Percentiles rank a stretch among this genome's conserved stretches.
phyloP scores from a whole-genome alignment of 2,329 filamentous ascomycete species.

The Arthroderma uncinatum region DNA sequence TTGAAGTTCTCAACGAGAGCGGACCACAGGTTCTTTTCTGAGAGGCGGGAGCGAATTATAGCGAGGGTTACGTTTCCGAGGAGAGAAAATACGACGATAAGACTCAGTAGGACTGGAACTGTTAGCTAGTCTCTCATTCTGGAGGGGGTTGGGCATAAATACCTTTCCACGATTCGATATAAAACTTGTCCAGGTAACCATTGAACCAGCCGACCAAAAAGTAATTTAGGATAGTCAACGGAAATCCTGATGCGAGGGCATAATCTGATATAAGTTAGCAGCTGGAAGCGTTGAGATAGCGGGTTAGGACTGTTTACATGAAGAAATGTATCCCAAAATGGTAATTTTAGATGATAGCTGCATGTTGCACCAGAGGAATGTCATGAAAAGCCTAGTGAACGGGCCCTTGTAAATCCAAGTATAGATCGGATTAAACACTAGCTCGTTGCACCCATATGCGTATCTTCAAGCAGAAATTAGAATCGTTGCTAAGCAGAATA shows the following conservation, averaged over 20 bases:
- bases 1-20: constrained; percentile 49
- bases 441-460: constrained; percentile 71
- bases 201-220: constrained; percentile 62
- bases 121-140: background rate
- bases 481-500: background rate
- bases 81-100: constrained; percentile 54
- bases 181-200: constrained; percentile 55
- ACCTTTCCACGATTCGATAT: constrained; percentile 52
- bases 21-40: constrained; percentile 41
- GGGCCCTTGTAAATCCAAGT: constrained; percentile 64
- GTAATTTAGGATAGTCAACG: constrained; percentile 59
- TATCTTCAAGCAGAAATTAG: constrained; percentile 12
- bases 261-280: constrained; percentile 38
- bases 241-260: constrained; percentile 55
- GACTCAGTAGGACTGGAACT: constrained; percentile 21
- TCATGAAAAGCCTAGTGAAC: constrained; percentile 66
- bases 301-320: constrained; percentile 30
- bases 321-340: constrained; percentile 59
- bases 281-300: background rate
- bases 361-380: constrained; percentile 59
- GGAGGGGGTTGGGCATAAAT: constrained; percentile 42
- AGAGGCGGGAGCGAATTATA: constrained; percentile 51
- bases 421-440: constrained; percentile 66
- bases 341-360: constrained; percentile 52
- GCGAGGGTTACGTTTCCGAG: constrained; percentile 52